Evolutionary conservation across 768 basidiomycete genomes (phyloP).

Genomic region (Aureoboletus auriporus): DNA sequence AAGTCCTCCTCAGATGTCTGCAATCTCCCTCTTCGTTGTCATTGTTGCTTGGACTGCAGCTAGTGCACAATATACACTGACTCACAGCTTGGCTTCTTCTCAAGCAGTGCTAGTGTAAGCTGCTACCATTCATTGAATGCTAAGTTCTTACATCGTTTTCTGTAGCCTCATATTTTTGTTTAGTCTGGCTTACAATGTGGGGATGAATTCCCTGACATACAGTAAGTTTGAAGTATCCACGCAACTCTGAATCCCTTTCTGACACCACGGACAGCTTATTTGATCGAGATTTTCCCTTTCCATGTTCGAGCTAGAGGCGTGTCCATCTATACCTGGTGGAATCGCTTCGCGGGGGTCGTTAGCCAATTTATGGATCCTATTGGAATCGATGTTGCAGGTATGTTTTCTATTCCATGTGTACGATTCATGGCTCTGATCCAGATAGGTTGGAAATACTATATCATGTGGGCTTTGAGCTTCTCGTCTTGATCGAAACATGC

Average conservation of each 20-base stretch:
- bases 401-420: slow-evolving; percentile 27
- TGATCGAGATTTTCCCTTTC: too few relatives aligned
- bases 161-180: slow-evolving; percentile 7
- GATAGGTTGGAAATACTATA: slow-evolving; percentile 12
- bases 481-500: neutral
- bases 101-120: neutral
- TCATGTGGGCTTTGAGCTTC: slow-evolving; percentile 1
- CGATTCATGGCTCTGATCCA: neutral
- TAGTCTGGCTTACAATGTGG: slow-evolving; percentile 1
- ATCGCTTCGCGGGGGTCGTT: too few relatives aligned
- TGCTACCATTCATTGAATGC: neutral
- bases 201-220: neutral
- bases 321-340: too few relatives aligned
- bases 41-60: neutral
- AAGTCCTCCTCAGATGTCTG: neutral
- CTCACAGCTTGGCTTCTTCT: neutral
- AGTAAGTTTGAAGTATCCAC: neutral
- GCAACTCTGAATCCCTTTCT: neutral
- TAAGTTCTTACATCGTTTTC: neutral
- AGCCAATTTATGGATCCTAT: too few relatives aligned
- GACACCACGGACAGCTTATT: slow-evolving; percentile 29
- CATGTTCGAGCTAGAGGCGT: too few relatives aligned
- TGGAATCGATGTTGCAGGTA: slow-evolving; percentile 16
- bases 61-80: neutral
- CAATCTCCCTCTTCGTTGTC: slow-evolving; percentile 6